Evolutionary conservation across 257 asterid species (phyloP).

Genomic region (Plectranthus barbatus): DNA sequence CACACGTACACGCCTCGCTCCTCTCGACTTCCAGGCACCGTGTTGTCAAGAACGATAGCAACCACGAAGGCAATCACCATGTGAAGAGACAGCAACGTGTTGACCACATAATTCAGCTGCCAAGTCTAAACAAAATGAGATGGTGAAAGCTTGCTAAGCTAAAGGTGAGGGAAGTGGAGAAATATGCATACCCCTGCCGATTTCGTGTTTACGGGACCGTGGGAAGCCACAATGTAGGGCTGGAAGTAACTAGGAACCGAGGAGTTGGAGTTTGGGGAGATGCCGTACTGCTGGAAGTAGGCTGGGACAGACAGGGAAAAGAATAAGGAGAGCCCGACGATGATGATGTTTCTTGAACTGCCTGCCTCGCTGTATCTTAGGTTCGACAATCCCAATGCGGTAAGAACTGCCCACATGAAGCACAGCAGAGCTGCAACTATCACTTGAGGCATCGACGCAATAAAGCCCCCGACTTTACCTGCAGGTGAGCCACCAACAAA

Average conservation of each 20-base stretch:
- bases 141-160: no score
- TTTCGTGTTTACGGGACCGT: slow-evolving; percentile 76
- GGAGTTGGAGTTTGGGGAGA: slow-evolving; percentile 66
- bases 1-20: slow-evolving; percentile 91
- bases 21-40: slow-evolving; percentile 84
- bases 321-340: slow-evolving; percentile 83
- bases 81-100: slow-evolving; percentile 77
- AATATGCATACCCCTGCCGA: slow-evolving; percentile 62
- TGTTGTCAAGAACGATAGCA: slow-evolving; percentile 78
- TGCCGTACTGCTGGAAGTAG: slow-evolving; percentile 85
- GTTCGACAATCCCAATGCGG: slow-evolving; percentile 89
- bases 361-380: slow-evolving; percentile 96
- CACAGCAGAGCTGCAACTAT: slow-evolving; percentile 94
- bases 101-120: slow-evolving; percentile 80
- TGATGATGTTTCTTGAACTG: slow-evolving; percentile 93
- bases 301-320: slow-evolving; percentile 82
- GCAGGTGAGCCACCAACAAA: no score
- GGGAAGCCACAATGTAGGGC: slow-evolving; percentile 83
- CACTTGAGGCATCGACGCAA: slow-evolving; percentile 94
- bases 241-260: slow-evolving; percentile 82
- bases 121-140: no score
- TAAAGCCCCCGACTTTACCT: slow-evolving; percentile 97
- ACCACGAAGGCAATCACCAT: slow-evolving; percentile 86
- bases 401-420: slow-evolving; percentile 95
- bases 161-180: no score